Percentiles rank a stretch among this genome's conserved stretches.
phyloP scores from a whole-genome alignment of 345 rosid genomes.

The Acer negundo region DNA sequence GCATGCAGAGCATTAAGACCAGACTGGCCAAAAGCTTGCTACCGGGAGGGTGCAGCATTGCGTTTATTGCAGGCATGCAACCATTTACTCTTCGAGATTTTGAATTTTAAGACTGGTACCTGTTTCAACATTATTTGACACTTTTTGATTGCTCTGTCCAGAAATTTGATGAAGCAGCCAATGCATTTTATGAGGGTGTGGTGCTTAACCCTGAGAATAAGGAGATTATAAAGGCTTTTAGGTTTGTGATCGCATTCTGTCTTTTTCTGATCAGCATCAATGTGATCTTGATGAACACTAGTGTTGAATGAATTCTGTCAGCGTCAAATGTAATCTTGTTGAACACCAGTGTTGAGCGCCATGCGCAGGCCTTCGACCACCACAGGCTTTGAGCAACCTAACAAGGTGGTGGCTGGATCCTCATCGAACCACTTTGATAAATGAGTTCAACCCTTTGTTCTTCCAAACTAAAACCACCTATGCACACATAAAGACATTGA shows the following conservation, averaged over 20 bases:
- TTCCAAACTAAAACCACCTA: constrained; percentile 8
- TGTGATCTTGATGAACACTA: too few relatives aligned
- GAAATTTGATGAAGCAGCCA: constrained; percentile 90
- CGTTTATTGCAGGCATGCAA: constrained; percentile 59
- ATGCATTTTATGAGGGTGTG: constrained; percentile 83
- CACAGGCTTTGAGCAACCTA: background rate
- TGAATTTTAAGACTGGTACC: background rate
- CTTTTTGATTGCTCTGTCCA: constrained; percentile 27
- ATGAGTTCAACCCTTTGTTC: background rate
- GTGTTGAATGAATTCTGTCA: background rate
- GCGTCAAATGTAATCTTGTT: too few relatives aligned
- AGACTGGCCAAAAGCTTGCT: constrained; percentile 89
- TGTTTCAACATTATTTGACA: background rate
- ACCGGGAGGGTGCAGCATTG: constrained; percentile 92
- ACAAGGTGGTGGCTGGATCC: constrained; percentile 12
- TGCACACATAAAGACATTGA: too few relatives aligned
- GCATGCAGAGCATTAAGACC: constrained; percentile 70
- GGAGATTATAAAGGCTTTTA: constrained; percentile 71
- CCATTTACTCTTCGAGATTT: background rate
- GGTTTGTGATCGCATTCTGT: constrained; percentile 40
- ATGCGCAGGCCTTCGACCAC: background rate
- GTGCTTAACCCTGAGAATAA: constrained; percentile 68
- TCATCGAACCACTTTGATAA: background rate
- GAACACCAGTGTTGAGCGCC: too few relatives aligned
- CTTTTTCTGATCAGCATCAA: background rate